Evolutionary conservation across 1,284 basidiomycete genomes (phyloP), one percentile per base, ranked within the genome.

Genomic region (Pseudozyma pruni): DNA sequence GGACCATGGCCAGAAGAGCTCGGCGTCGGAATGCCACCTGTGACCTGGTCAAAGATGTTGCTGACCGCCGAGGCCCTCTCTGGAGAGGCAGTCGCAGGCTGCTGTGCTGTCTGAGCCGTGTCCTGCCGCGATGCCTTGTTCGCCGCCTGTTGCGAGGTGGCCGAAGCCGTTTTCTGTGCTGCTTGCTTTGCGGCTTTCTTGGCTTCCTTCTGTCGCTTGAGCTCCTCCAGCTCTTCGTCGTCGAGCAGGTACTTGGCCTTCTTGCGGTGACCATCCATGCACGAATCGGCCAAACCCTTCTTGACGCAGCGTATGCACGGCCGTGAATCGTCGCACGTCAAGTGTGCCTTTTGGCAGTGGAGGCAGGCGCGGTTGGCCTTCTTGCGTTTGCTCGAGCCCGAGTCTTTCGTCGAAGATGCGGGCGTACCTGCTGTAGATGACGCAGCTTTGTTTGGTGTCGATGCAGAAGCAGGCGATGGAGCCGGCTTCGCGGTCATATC

Each of bases 311-410:
- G 89, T 74, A 91, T 90, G 84, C 95, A 98, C 23, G 95, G 95
- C 54, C 95, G 90, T n/a, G 72, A 89, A 80, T 98, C 95, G 83
- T 98, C 94, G 83, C 95, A 98, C 8, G 95, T 98, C 75, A 98
- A 86, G 84, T 98, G 95, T 1, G 93, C 93, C 77, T 86, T 87
- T 84, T 98, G 95, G 83, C 95, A 98, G 69, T 93, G 91, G 62
- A 91, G 89, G 81, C 95, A 98, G 32, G 95, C 95, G 40, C 93
- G 87, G 76, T 89, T 92, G 0, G 92, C 93, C 84, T 94, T 93
- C 86, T 93, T 93, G 31, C 78, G 56, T 52, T 75, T 75, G 35
- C 59, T 43, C 11, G 51, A 54, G 13, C 49, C 38, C 4, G 45
- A 33, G 5, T 64, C 56, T 19, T 68, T 68, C 2, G 51, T 16